Base-by-base conservation (phyloP, 495 filamentous ascomycete genomes). In the Recurvomyces mirabilis region DNA sequence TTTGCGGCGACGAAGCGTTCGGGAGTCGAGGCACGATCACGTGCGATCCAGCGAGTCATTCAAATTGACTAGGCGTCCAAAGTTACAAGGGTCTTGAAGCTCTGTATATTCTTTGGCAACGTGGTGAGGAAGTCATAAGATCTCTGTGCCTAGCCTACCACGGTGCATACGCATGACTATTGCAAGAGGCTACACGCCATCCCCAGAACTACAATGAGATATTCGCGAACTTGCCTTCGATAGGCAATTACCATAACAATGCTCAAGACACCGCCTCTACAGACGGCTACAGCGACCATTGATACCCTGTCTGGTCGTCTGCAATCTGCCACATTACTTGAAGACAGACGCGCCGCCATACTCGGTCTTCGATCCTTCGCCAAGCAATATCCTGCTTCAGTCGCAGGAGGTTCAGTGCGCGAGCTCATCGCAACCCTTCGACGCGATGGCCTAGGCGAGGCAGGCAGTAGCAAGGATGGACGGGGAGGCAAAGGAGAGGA, bases 271-370 rank as follows among this genome's bases (percentile, higher is more conserved):
- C 51, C 51, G 2, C 51, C 51, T 1, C 22, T 54, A 74, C 91
- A 96, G 74, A 91, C 83, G 62, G 91, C 87, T 46, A 83, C 82
- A 54, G 86, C 93, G 55, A 93, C 91, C 15, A 98, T 98, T 59
- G 79, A 80, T 45, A 82, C 84, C 32, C 72, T 95, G 33, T 89
- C 82, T 65, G 78, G 79, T 56, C 82, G 91, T 41, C 74, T 98
- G 22, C 78, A 81, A 53, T 88, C 79, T 45, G 84, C 86, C 23
- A 94, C 85, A 1, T 72, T 98, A 15, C 73, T 96, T 26, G 91
- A 98, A 65, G 91, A 98, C 64, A 79, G 91, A 38, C 80, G 91
- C 43, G 86, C 83, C 41, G 88, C 91, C 32, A 93, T 96, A 38
- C 74, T 93, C 44, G 91, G 91, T 23, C 70, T 98, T 25, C 75